Percentiles rank a stretch among this genome's conserved stretches.
Conservation (phyloP, 2,329 filamentous ascomycete genomes). For the Thermoascus crustaceus region DNA sequence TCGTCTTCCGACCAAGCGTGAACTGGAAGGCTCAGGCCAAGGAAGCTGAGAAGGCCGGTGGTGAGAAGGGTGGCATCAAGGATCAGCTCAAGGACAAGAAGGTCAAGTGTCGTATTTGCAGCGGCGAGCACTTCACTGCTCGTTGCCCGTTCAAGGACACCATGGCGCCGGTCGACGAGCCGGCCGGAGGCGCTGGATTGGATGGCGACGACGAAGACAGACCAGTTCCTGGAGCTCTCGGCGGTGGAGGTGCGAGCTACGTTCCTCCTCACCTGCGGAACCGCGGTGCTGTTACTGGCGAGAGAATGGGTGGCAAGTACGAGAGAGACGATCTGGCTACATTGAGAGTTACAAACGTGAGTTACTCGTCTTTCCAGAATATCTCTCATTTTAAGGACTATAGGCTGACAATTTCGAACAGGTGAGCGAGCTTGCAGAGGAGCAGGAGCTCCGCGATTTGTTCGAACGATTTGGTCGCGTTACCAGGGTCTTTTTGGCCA, state of each 20-base stretch:
- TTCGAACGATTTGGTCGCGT: slow-evolving; percentile 97
- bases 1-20: slow-evolving; percentile 84
- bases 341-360: slow-evolving; percentile 92
- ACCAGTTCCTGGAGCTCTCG: slow-evolving; percentile 49
- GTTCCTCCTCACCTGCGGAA: slow-evolving; percentile 89
- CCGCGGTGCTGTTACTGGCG: slow-evolving; percentile 50
- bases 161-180: slow-evolving; percentile 64
- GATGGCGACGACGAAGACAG: slow-evolving; percentile 39
- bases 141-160: slow-evolving; percentile 99
- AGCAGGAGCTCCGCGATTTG: slow-evolving; percentile 90
- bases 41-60: slow-evolving; percentile 50
- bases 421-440: slow-evolving; percentile 96
- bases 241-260: slow-evolving; percentile 69
- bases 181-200: slow-evolving; percentile 30
- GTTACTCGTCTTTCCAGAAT: slow-evolving; percentile 29
- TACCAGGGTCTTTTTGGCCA: slow-evolving; percentile 93
- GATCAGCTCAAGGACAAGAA: slow-evolving; percentile 89
- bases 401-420: slow-evolving; percentile 33
- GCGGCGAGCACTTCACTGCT: slow-evolving; percentile 97
- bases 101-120: slow-evolving; percentile 99
- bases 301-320: slow-evolving; percentile 87
- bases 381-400: neutral
- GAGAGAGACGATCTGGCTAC: slow-evolving; percentile 96
- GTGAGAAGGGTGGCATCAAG: slow-evolving; percentile 55
- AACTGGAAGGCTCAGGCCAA: slow-evolving; percentile 92